Evolutionary conservation across 2,329 filamentous ascomycete species (phyloP).

Genomic region (Raffaelea arxii): DNA sequence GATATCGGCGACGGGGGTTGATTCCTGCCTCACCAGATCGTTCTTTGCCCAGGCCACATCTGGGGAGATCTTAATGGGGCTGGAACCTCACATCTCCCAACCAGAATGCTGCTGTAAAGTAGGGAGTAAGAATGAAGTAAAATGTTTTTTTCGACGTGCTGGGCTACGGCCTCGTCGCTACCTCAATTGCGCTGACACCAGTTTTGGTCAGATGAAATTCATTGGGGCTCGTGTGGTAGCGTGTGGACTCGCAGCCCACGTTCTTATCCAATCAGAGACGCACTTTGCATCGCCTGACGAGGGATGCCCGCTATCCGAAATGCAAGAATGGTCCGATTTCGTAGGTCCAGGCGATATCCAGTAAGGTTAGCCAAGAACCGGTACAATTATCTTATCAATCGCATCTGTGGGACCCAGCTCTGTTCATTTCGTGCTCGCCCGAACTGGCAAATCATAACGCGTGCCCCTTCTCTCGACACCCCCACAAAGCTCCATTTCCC

Average conservation of each 20-base stretch:
- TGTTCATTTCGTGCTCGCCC: slow-evolving; percentile 4
- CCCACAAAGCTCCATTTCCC: background rate
- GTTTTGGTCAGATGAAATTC: slow-evolving; percentile 10
- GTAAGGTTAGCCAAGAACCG: background rate
- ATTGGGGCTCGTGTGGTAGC: slow-evolving; percentile 1
- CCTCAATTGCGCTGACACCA: slow-evolving; percentile 11
- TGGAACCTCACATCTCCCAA: background rate
- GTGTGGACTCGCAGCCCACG: too few relatives aligned
- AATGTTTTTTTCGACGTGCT: slow-evolving; percentile 1
- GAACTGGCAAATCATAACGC: slow-evolving; percentile 7
- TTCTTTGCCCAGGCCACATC: background rate
- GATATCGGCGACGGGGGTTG: background rate
- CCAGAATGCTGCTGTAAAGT: background rate
- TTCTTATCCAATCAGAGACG: slow-evolving; percentile 7
- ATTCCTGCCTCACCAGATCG: background rate
- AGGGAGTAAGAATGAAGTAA: too few relatives aligned
- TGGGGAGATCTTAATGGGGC: background rate
- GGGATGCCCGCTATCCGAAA: slow-evolving; percentile 1
- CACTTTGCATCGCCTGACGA: slow-evolving; percentile 2
- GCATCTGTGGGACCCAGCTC: slow-evolving; percentile 10
- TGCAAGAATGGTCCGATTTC: slow-evolving; percentile 12
- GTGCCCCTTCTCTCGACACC: background rate
- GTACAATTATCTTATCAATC: slow-evolving; percentile 20
- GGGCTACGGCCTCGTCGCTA: background rate
- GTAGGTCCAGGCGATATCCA: background rate